phyloP scores from a whole-genome alignment of 1,284 basidiomycete genomes.

The Heterobasidion parviporum region DNA sequence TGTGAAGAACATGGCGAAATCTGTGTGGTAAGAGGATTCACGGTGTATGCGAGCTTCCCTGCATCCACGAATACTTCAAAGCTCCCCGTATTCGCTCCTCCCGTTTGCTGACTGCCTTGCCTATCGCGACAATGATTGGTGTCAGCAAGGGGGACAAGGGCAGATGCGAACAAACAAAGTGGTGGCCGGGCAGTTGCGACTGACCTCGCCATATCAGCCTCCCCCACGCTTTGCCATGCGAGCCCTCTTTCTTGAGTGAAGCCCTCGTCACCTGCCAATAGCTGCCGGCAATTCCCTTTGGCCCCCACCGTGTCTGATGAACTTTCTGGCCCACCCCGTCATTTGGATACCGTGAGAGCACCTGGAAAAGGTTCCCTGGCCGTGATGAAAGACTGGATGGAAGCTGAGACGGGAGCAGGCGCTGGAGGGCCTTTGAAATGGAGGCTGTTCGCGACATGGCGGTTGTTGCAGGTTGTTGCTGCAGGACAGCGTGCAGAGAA shows the following conservation, averaged over 20 bases:
- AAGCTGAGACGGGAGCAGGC: conserved; percentile 39
- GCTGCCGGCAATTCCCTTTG: conserved; percentile 56
- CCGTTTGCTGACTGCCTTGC: conserved; percentile 36
- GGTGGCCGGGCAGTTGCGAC: conserved; percentile 17
- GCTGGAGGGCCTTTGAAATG: conserved; percentile 36
- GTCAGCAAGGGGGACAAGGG: not conserved
- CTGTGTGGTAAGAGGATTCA: not conserved
- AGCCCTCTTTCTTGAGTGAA: conserved; percentile 60
- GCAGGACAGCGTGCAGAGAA: conserved; percentile 6
- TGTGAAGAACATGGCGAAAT: not conserved
- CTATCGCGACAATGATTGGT: conserved; percentile 21
- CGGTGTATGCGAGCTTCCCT: conserved; percentile 32
- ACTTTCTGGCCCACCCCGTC: conserved; percentile 61
- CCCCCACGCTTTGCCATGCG: conserved; percentile 74
- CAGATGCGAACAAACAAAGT: not conserved
- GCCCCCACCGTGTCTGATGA: conserved; percentile 64
- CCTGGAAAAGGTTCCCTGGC: conserved; percentile 58
- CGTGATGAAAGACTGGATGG: conserved; percentile 50
- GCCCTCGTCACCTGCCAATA: conserved; percentile 70
- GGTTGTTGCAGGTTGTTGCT: conserved; percentile 9
- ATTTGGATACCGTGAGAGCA: conserved; percentile 59
- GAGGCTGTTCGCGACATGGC: conserved; percentile 9
- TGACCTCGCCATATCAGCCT: conserved; percentile 68
- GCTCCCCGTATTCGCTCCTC: conserved; percentile 47
- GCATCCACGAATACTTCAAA: conserved; percentile 55